Evolutionary conservation across 805 yeast species (phyloP).

Genomic region (Kregervanrija pseudodelftensis): DNA sequence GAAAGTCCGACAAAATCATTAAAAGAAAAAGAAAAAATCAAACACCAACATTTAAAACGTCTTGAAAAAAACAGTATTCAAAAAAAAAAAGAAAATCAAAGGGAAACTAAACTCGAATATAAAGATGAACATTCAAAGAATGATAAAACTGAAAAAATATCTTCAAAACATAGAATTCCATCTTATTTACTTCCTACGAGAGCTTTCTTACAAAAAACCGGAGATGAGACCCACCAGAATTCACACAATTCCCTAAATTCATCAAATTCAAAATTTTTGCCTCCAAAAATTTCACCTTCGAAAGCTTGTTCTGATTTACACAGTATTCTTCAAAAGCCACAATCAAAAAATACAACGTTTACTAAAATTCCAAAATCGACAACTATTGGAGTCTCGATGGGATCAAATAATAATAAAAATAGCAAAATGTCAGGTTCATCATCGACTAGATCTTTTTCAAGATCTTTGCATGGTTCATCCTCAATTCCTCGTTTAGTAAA

Average conservation of each 20-base stretch:
- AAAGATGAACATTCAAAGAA: not conserved
- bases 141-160: not conserved
- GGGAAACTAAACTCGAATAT: not conserved
- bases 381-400: no score
- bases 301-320: conserved; percentile 15
- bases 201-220: conserved; percentile 12
- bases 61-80: not conserved
- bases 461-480: conserved; percentile 1
- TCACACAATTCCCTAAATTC: not conserved
- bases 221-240: not conserved
- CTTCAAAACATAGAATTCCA: conserved; percentile 10
- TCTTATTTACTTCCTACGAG: conserved; percentile 18
- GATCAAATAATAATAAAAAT: no score
- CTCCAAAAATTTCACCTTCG: conserved; percentile 14
- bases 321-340: conserved; percentile 4
- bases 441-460: conserved; percentile 1
- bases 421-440: conserved; percentile 1
- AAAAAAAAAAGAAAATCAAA: not conserved
- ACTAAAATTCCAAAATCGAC: not conserved
- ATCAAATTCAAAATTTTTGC: not conserved
- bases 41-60: conserved; percentile 16
- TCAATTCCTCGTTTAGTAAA: conserved; percentile 11
- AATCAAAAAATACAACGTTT: conserved; percentile 5
- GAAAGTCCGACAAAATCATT: conserved; percentile 26
- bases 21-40: conserved; percentile 17